These are phyloP conservation scores for Claviceps sp. DNA, from an alignment of 2,329 filamentous ascomycete genomes.

Conservation along the genomic window DNA sequence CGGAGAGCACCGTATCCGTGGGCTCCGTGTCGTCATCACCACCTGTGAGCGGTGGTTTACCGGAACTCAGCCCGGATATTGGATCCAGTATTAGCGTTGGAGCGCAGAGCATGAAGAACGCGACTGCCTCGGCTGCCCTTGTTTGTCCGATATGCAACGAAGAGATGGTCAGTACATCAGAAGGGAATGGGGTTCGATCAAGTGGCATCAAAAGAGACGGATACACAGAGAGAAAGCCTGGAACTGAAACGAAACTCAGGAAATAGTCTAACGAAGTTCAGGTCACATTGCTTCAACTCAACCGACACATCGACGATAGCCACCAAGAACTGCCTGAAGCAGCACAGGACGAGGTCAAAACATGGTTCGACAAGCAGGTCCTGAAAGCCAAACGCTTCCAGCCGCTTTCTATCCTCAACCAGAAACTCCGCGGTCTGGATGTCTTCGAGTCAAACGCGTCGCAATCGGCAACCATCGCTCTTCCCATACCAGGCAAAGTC, in stretches of 20 bases:
- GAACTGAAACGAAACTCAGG: neutral
- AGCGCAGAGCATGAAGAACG: slow-evolving; percentile 37
- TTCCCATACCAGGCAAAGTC: slow-evolving; percentile 21
- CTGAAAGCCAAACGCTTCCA: slow-evolving; percentile 88
- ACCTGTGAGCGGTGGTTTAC: slow-evolving; percentile 44
- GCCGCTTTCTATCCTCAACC: slow-evolving; percentile 78
- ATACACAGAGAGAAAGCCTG: neutral
- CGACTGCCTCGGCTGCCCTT: slow-evolving; percentile 44
- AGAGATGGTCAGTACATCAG: slow-evolving; percentile 63
- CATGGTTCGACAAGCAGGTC: slow-evolving; percentile 93
- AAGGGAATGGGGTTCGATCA: neutral
- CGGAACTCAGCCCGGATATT: slow-evolving; percentile 64
- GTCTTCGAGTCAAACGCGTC: slow-evolving; percentile 89
- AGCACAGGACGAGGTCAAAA: slow-evolving; percentile 88
- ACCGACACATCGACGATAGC: slow-evolving; percentile 71
- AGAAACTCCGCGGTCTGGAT: slow-evolving; percentile 83
- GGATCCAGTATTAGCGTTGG: slow-evolving; percentile 64
- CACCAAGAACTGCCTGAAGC: slow-evolving; percentile 82
- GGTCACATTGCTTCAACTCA: slow-evolving; percentile 86
- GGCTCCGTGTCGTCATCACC: slow-evolving; percentile 59
- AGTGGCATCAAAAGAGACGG: neutral
- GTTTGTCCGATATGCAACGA: slow-evolving; percentile 97
- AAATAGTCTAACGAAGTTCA: slow-evolving; percentile 20
- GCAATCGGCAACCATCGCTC: slow-evolving; percentile 19
- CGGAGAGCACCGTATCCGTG: slow-evolving; percentile 64